Evolutionary conservation across 1,284 basidiomycete species (phyloP).

Genomic region (Apiotrichum mycotoxinovorans): DNA sequence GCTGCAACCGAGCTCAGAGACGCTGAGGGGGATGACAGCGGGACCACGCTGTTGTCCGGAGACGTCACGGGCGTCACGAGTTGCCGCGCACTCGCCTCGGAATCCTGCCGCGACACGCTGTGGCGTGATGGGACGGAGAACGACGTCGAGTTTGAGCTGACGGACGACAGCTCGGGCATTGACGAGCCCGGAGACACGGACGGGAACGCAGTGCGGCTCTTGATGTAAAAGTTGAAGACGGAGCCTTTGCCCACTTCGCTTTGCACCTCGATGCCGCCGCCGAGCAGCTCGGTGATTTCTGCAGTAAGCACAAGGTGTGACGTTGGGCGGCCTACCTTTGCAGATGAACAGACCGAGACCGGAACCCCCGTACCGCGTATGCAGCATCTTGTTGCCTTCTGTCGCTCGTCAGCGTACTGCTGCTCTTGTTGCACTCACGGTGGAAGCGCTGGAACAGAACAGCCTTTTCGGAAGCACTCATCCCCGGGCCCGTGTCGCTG

Average conservation of each 20-base stretch:
- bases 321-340: constrained; percentile 18
- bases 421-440: not conserved
- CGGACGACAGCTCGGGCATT: not conserved
- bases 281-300: constrained; percentile 33
- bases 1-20: not conserved
- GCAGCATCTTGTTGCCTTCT: constrained; percentile 30
- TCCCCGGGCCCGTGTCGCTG: constrained; percentile 35
- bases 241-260: constrained; percentile 27
- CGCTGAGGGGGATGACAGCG: no score
- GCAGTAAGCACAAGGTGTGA: not conserved
- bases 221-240: constrained; percentile 51
- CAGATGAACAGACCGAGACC: constrained; percentile 40
- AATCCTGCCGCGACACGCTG: not conserved
- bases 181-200: not conserved
- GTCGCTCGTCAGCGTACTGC: not conserved
- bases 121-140: not conserved
- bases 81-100: not conserved
- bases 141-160: not conserved
- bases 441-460: constrained; percentile 32
- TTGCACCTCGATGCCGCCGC: constrained; percentile 33
- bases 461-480: constrained; percentile 23
- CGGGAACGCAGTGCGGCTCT: not conserved
- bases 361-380: constrained; percentile 35
- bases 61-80: not conserved
- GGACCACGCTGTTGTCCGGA: not conserved